phyloP scores from a whole-genome alignment of 805 yeast genomes.

The Nadsonia fulvescens region DNA sequence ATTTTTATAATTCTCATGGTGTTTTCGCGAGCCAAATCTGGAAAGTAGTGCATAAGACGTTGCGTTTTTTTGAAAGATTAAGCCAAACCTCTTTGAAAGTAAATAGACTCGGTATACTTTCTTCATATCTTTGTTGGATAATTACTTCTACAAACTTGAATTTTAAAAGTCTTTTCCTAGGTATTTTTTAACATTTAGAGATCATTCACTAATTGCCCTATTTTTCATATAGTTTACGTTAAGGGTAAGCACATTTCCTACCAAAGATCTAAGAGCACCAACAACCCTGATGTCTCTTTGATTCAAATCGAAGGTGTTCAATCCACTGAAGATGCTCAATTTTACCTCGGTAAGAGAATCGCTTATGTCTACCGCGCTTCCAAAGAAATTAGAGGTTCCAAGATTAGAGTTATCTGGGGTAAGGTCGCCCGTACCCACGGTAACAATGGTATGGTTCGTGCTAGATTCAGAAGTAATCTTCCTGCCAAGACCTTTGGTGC shows the following conservation, averaged over 20 bases:
- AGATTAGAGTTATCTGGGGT: conserved; percentile 99
- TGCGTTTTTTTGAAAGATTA: too few relatives aligned
- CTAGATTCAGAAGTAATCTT: conserved; percentile 95
- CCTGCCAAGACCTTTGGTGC: conserved; percentile 99
- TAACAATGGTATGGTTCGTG: conserved; percentile 95
- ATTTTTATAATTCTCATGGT: too few relatives aligned
- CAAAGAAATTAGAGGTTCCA: conserved; percentile 96
- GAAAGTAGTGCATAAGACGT: too few relatives aligned
- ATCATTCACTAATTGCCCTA: too few relatives aligned
- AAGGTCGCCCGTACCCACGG: conserved; percentile 98
- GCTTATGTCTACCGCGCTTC: conserved; percentile 98
- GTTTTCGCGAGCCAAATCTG: too few relatives aligned
- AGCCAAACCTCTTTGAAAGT: too few relatives aligned
- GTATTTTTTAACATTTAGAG: too few relatives aligned
- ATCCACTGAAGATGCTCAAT: conserved; percentile 84
- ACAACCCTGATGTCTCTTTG: conserved; percentile 95
- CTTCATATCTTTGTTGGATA: too few relatives aligned
- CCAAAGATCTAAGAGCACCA: conserved; percentile 98
- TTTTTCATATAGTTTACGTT: conserved; percentile 90
- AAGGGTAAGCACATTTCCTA: conserved; percentile 99
- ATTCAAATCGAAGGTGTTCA: conserved; percentile 94
- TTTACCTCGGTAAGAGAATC: conserved; percentile 98
- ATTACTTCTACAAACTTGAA: too few relatives aligned
- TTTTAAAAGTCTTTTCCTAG: too few relatives aligned
- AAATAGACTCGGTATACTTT: too few relatives aligned